Percentiles rank a stretch among this genome's conserved stretches.
phyloP scores from a whole-genome alignment of 345 rosid species.

The Mercurialis annua region DNA sequence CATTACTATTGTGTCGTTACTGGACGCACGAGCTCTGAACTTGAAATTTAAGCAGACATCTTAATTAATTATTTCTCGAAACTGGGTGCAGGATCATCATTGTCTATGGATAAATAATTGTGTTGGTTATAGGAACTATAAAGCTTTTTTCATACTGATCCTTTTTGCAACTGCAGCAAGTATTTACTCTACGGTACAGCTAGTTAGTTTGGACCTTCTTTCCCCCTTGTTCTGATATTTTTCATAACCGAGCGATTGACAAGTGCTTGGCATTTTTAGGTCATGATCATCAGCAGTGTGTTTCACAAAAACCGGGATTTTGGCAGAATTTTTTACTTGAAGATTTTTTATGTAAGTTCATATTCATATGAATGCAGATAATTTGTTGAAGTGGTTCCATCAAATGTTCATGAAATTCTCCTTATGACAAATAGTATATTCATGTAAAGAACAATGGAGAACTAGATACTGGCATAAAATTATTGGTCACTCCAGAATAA shows the following conservation, averaged over 20 bases:
- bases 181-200: slow-evolving; percentile 61
- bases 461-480: neutral
- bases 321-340: slow-evolving; percentile 36
- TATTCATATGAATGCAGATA: neutral
- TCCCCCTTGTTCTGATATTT: neutral
- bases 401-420: neutral
- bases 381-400: neutral
- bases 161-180: slow-evolving; percentile 57
- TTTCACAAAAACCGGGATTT: slow-evolving; percentile 43
- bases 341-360: slow-evolving; percentile 49
- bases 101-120: slow-evolving; percentile 33
- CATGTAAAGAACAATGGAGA: neutral
- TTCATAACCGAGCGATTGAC: neutral
- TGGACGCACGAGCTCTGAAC: neutral
- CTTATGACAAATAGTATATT: neutral
- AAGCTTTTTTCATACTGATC: slow-evolving; percentile 22
- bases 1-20: neutral
- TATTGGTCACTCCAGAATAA: too few species aligned
- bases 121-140: slow-evolving; percentile 30
- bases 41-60: neutral
- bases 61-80: neutral
- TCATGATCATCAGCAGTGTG: slow-evolving; percentile 38
- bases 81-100: slow-evolving; percentile 29
- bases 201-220: slow-evolving; percentile 6
- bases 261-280: slow-evolving; percentile 33